phyloP scores from a whole-genome alignment of 768 basidiomycete genomes.

The Chalciporus sphaerocephalus region DNA sequence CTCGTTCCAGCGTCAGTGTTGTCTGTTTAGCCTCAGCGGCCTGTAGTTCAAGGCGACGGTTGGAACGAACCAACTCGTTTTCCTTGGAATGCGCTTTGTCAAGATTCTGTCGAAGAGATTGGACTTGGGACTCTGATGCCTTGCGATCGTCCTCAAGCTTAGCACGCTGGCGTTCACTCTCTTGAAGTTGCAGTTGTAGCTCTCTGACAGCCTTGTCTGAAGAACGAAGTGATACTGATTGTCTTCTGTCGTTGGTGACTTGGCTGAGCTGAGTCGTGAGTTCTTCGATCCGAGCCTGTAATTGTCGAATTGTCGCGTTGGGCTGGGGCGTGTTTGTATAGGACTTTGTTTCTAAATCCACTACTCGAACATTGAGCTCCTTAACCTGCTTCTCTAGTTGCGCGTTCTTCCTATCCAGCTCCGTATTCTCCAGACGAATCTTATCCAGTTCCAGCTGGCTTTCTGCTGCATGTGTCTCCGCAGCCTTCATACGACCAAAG shows the following conservation, averaged over 20 bases:
- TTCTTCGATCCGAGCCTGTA: conserved; percentile 72
- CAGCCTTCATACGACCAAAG: conserved; percentile 76
- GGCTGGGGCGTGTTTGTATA: conserved; percentile 62
- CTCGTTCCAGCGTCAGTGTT: conserved; percentile 62
- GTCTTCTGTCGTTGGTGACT: conserved; percentile 38
- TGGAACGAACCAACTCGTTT: conserved; percentile 61
- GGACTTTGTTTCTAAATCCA: conserved; percentile 78
- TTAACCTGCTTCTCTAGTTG: conserved; percentile 82
- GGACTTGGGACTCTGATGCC: conserved; percentile 54
- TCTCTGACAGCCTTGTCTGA: conserved; percentile 51
- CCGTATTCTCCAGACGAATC: conserved; percentile 75
- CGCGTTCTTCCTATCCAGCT: conserved; percentile 74
- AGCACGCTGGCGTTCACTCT: conserved; percentile 56
- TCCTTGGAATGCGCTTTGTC: conserved; percentile 67
- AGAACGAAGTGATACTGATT: conserved; percentile 32
- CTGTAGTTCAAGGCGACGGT: conserved; percentile 74
- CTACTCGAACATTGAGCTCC: conserved; percentile 76
- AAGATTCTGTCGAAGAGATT: conserved; percentile 52
- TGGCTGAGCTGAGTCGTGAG: conserved; percentile 46
- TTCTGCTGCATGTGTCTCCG: conserved; percentile 70
- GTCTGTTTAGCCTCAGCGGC: conserved; percentile 70
- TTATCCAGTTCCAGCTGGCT: conserved; percentile 73
- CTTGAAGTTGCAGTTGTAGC: conserved; percentile 49
- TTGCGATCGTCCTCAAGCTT: conserved; percentile 66
- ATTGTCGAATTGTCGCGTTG: conserved; percentile 49